These are phyloP conservation scores for Rhododendron vialii DNA, from an alignment of 148 eudicot species.

Conservation along the genomic window DNA sequence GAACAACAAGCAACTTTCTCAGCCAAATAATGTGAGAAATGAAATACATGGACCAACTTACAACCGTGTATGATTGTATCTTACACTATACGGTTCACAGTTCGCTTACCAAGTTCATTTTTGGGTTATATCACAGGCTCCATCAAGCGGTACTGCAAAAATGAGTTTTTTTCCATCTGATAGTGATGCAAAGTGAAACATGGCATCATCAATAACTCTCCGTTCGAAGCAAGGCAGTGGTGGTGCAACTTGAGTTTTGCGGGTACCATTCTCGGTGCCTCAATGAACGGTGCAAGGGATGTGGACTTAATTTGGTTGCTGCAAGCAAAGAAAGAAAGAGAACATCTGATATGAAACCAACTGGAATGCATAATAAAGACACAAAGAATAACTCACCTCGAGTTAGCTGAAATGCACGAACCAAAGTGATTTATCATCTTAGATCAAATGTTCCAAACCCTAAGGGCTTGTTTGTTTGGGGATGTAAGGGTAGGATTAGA, in stretches of 20 bases:
- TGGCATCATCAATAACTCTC: not conserved
- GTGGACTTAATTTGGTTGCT: conserved; percentile 22
- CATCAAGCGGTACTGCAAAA: no score
- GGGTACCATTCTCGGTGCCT: conserved; percentile 3
- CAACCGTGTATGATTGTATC: conserved; percentile 3
- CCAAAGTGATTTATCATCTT: not conserved
- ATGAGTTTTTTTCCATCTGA: not conserved
- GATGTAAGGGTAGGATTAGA: not conserved
- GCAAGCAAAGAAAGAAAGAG: conserved; percentile 7
- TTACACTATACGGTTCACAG: conserved; percentile 4
- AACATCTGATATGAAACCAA: not conserved
- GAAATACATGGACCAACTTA: not conserved
- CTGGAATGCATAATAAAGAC: not conserved
- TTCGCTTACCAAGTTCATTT: not conserved
- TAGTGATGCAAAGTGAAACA: not conserved
- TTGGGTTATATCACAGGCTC: not conserved
- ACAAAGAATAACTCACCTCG: not conserved
- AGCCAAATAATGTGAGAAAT: not conserved
- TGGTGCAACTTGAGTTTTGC: not conserved
- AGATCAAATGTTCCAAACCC: not conserved
- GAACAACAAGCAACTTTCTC: not conserved
- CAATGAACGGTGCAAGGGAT: not conserved
- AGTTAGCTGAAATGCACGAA: not conserved
- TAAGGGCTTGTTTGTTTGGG: not conserved
- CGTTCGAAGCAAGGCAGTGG: not conserved